phyloP scores from a whole-genome alignment of 2,329 filamentous ascomycete species.

The Orbilia blumenaviensis region DNA sequence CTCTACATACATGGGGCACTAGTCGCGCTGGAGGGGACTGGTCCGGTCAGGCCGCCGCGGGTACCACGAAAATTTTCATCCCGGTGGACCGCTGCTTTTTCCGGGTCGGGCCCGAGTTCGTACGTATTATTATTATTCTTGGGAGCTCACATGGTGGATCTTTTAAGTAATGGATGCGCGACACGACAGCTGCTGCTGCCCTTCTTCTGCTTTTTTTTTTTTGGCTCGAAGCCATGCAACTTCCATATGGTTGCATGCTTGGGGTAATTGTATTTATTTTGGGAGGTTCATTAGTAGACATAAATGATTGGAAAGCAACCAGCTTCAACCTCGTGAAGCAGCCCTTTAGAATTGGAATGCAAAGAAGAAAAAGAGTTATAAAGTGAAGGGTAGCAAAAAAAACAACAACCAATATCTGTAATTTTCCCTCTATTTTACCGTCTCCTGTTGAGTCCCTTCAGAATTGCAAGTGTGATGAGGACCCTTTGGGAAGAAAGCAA shows the following conservation, averaged over 20 bases:
- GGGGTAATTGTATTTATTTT: neutral
- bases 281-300: conserved; percentile 20
- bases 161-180: neutral
- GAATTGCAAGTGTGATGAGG: neutral
- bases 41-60: neutral
- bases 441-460: neutral
- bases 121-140: neutral
- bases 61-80: conserved; percentile 2
- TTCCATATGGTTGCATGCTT: neutral
- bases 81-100: neutral
- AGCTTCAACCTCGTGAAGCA: neutral
- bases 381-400: neutral
- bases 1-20: too few relatives aligned
- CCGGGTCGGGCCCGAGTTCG: neutral
- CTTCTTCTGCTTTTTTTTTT: neutral
- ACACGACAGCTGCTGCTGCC: neutral
- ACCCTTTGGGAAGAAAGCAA: neutral
- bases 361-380: neutral
- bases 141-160: conserved; percentile 4
- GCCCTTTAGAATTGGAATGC: neutral
- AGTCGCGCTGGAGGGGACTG: neutral
- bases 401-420: neutral
- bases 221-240: neutral
- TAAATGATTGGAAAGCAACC: conserved; percentile 15
- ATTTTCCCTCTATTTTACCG: neutral